Evolutionary conservation across 2,329 filamentous ascomycete species (phyloP).

Genomic region (Talaromyces sp.): DNA sequence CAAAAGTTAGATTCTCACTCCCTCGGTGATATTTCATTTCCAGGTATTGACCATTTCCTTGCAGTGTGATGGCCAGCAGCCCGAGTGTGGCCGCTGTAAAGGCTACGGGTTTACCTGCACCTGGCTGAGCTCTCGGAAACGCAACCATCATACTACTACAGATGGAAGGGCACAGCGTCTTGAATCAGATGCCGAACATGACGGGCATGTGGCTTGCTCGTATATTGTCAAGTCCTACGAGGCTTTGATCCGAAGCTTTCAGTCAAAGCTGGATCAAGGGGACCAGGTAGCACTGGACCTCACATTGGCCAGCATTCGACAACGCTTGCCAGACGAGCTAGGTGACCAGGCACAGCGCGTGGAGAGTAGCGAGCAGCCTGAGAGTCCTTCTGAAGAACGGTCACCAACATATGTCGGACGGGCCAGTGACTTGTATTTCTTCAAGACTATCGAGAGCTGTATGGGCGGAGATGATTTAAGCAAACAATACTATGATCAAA

Average conservation of each 20-base stretch:
- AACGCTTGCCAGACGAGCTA: constrained; percentile 13
- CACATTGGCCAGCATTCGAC: constrained; percentile 14
- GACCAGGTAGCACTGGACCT: constrained; percentile 18
- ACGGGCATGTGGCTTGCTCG: constrained; percentile 11
- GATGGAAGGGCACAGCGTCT: background rate
- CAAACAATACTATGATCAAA: constrained; percentile 14
- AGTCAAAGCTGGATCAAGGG: constrained; percentile 12
- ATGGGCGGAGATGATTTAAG: constrained; percentile 20
- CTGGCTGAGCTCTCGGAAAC: constrained; percentile 16
- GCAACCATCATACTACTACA: constrained; percentile 4
- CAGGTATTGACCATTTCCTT: background rate
- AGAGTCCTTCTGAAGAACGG: background rate
- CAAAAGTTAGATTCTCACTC: constrained; percentile 15
- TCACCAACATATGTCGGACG: constrained; percentile 32
- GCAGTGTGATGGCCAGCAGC: constrained; percentile 25
- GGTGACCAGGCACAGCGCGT: background rate
- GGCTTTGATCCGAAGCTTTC: constrained; percentile 15
- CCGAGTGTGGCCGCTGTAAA: constrained; percentile 22
- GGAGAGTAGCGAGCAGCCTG: background rate
- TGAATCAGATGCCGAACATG: background rate
- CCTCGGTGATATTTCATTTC: background rate
- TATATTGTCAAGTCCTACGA: constrained; percentile 16
- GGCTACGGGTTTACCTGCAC: constrained; percentile 24
- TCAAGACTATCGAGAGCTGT: constrained; percentile 29
- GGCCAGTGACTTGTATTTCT: constrained; percentile 36